phyloP scores from a whole-genome alignment of 179 eudicot species.

The Corrigiola litoralis region DNA sequence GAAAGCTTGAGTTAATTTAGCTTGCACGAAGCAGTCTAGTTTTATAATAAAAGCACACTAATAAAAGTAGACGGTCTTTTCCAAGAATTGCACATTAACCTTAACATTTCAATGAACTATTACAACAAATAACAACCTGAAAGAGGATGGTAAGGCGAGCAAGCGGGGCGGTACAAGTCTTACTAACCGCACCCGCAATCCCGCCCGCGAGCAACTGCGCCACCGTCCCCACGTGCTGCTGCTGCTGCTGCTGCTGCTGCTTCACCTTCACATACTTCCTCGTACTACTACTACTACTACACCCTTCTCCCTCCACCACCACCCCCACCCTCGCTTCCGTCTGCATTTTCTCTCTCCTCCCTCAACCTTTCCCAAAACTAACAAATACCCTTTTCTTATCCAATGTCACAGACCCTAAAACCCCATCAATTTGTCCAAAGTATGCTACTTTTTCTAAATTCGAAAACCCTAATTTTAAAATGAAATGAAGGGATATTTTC shows the following conservation, averaged over 20 bases:
- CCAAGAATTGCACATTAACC: too few relatives aligned
- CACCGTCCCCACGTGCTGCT: slow-evolving; percentile 47
- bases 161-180: slow-evolving; percentile 77
- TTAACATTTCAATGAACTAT: too few relatives aligned
- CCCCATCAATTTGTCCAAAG: not conserved
- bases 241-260: slow-evolving; percentile 38
- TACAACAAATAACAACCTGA: slow-evolving; percentile 36
- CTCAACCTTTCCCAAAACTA: not conserved
- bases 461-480: too few relatives aligned
- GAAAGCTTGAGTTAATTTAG: too few relatives aligned
- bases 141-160: slow-evolving; percentile 73
- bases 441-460: too few relatives aligned
- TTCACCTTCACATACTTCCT: slow-evolving; percentile 41
- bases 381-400: not conserved
- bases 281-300: slow-evolving; percentile 40
- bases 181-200: slow-evolving; percentile 73
- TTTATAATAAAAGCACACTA: not conserved
- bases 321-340: slow-evolving; percentile 83
- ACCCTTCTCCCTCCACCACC: slow-evolving; percentile 56
- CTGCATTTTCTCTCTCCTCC: slow-evolving; percentile 44
- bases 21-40: too few relatives aligned
- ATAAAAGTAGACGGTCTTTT: not conserved
- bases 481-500: too few relatives aligned
- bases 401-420: slow-evolving; percentile 19
- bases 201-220: slow-evolving; percentile 75